phyloP scores from a whole-genome alignment of 2,329 filamentous ascomycete genomes.

The Neonectria magnoliae region DNA sequence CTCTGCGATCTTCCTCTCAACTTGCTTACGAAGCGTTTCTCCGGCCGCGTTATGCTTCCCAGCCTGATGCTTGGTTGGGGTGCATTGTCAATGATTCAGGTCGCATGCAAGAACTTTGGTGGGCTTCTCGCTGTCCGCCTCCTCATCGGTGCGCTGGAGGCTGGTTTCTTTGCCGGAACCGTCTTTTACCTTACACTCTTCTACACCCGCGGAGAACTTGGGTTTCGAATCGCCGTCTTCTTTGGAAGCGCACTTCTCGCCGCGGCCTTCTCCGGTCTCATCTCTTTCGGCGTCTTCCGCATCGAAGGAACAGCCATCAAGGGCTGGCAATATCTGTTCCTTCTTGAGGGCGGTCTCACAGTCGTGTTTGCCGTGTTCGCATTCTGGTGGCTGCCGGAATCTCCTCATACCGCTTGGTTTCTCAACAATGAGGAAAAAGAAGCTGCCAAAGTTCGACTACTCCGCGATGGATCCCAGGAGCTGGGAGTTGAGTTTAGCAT shows the following conservation, averaged over 20 bases:
- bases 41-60: conserved; percentile 45
- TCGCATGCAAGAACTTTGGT: conserved; percentile 56
- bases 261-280: conserved; percentile 71
- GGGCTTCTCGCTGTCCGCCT: conserved; percentile 57
- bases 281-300: conserved; percentile 68
- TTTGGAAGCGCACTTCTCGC: conserved; percentile 70
- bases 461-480: conserved; percentile 54
- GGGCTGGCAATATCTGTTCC: conserved; percentile 73
- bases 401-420: conserved; percentile 53
- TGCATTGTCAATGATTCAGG: conserved; percentile 54
- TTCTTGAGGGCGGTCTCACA: conserved; percentile 66
- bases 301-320: conserved; percentile 58
- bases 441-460: conserved; percentile 50
- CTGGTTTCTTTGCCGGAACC: conserved; percentile 60
- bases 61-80: conserved; percentile 57
- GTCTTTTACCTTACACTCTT: conserved; percentile 58
- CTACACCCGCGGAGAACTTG: conserved; percentile 72
- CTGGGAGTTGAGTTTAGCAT: conserved; percentile 51
- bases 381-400: conserved; percentile 42
- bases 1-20: conserved; percentile 60
- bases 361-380: conserved; percentile 30
- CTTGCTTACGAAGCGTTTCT: conserved; percentile 58
- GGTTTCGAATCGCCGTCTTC: conserved; percentile 65
- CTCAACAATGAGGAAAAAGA: conserved; percentile 54
- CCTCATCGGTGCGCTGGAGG: conserved; percentile 54